Evolutionary conservation across 108 stramenopile genomes (phyloP), one percentile per base, ranked within the genome.

Genomic region (Seminavis robusta): DNA sequence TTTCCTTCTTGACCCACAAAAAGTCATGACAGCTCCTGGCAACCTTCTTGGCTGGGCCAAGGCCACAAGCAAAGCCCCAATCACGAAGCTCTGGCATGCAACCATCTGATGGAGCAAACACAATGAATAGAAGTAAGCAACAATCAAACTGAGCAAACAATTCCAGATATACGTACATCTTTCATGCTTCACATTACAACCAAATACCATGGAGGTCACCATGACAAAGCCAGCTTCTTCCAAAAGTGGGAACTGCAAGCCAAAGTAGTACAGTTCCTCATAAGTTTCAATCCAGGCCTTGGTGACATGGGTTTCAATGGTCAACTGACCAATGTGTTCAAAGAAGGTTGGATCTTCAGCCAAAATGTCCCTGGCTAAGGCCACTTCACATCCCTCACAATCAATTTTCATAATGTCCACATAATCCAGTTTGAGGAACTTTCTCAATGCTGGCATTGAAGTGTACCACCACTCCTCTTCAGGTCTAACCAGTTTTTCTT

Each of bases 241-340:
- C 45, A 84, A 43, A 17, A 84, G 28, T 11, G 64, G 45, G 48
- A 84, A 80, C 10, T 59, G 46, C 16, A 84, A 40, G 15, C 54
- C 83, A 63, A 72, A 84, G 46, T 84, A 84, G 57, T 84, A 80
- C 11, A 80, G 21, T n/a, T 74, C 54, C 40, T 80, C 83, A 2
- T 27, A 37, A 10, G 69, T 66, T 24, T 60, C 73, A 53, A 84
- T 55, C 83, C 83, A 84, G 11, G 76, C 66, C 24, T 53, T 64
- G n/a, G 79, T 62, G 1, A 72, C 79, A 40, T 84, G 83, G 3
- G 76, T 75, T 38, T 84, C 83, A 49, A 80, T 72, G 5, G 73
- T 66, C 16, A 84, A 58, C 39, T 84, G 79, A 52, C 65, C 83
- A 1, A 84, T 74, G 34, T 71, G 69, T 49, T 53, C 21, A 9